A percentile compares a stretch with the other conserved stretches of the same genome.
phyloP scores from a whole-genome alignment of 768 basidiomycete genomes.

The Pholiota molesta region DNA sequence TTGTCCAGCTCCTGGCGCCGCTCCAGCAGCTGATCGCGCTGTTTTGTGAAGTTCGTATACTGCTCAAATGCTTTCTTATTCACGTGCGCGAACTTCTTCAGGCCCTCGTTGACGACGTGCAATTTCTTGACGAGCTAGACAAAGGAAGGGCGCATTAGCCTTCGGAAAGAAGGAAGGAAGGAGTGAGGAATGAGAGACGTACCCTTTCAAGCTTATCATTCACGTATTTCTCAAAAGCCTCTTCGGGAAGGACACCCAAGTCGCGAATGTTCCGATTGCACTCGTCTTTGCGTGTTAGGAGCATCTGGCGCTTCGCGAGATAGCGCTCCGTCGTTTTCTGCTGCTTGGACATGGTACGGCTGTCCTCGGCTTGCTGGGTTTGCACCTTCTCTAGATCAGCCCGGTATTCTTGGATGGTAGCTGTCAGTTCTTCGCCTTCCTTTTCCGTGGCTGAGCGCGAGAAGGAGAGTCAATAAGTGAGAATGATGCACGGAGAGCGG shows the following conservation, averaged over 20 bases:
- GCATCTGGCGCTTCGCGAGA: slow-evolving; percentile 88
- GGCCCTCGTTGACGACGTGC: slow-evolving; percentile 87
- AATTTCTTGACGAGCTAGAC: slow-evolving; percentile 87
- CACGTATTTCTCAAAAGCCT: slow-evolving; percentile 95
- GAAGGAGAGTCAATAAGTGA: not conserved
- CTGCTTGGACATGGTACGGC: slow-evolving; percentile 82
- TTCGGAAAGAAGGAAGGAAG: not conserved
- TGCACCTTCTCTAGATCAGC: slow-evolving; percentile 73
- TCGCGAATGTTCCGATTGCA: slow-evolving; percentile 96
- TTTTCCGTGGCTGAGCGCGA: slow-evolving; percentile 63
- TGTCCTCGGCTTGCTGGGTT: slow-evolving; percentile 84
- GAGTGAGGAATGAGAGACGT: slow-evolving; percentile 24
- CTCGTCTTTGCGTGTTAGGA: slow-evolving; percentile 85
- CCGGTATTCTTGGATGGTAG: slow-evolving; percentile 69
- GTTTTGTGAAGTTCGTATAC: slow-evolving; percentile 97
- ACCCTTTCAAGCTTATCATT: slow-evolving; percentile 88
- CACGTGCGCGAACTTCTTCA: slow-evolving; percentile 97
- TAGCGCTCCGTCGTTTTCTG: slow-evolving; percentile 97
- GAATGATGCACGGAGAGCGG: not conserved
- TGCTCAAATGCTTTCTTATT: slow-evolving; percentile 99
- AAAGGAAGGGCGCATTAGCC: not conserved
- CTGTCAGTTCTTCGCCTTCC: slow-evolving; percentile 62
- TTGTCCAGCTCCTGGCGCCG: slow-evolving; percentile 91
- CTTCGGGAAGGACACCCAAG: slow-evolving; percentile 94
- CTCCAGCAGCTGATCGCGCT: slow-evolving; percentile 86